phyloP scores from a whole-genome alignment of 2,329 filamentous ascomycete genomes.

The Phyllosticta citriasiana region DNA sequence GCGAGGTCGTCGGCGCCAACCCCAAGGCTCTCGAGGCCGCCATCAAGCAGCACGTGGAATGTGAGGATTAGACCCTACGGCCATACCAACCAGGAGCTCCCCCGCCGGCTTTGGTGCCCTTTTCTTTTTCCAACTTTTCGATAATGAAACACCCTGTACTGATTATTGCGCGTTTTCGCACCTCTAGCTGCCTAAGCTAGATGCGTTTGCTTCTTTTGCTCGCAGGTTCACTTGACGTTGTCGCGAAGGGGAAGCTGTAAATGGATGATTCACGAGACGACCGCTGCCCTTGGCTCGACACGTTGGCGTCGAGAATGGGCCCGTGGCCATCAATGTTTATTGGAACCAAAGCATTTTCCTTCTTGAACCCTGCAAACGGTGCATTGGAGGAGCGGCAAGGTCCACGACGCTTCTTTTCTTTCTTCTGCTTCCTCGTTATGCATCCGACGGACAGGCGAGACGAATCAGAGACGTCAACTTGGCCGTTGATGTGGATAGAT shows the following conservation, averaged over 20 bases:
- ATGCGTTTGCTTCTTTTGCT: background rate
- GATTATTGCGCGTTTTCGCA: background rate
- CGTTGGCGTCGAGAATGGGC: background rate
- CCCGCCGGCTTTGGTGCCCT: background rate
- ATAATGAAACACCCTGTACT: background rate
- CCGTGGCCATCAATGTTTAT: background rate
- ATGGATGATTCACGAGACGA: background rate
- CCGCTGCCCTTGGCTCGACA: background rate
- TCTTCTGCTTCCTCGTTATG: background rate
- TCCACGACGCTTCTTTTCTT: background rate
- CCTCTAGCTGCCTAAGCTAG: background rate
- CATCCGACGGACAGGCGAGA: background rate
- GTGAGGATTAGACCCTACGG: slow-evolving; percentile 9
- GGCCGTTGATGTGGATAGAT: background rate
- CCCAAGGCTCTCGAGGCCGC: slow-evolving; percentile 53
- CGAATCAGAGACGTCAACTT: background rate
- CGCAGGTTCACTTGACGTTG: background rate
- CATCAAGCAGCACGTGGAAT: slow-evolving; percentile 31
- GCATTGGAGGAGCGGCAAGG: background rate
- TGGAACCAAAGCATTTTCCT: background rate
- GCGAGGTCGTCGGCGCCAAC: slow-evolving; percentile 72
- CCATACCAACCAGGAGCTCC: background rate
- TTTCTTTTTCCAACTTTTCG: background rate
- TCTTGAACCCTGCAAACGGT: background rate
- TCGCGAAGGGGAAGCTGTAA: background rate